Percentiles rank a stretch among this genome's conserved stretches.
Evolutionary conservation across 2,329 filamentous ascomycete genomes (phyloP).

Genomic region (Hypoxylon sp.): DNA sequence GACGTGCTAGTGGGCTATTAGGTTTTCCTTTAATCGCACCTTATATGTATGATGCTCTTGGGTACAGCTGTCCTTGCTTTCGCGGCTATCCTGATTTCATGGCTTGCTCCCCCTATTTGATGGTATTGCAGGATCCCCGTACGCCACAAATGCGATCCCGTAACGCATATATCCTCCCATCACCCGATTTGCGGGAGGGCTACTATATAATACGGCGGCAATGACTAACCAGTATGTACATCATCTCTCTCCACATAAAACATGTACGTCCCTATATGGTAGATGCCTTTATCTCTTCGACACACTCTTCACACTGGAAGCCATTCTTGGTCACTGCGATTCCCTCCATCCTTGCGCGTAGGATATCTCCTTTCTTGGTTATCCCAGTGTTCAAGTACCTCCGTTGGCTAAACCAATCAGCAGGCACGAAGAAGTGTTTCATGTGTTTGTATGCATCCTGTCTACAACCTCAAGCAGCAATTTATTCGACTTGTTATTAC

Average conservation of each 20-base stretch:
- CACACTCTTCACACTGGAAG: not conserved
- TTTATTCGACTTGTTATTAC: too few relatives aligned
- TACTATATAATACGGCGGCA: not conserved
- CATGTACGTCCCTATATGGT: not conserved
- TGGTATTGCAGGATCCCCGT: not conserved
- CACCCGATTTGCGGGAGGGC: not conserved
- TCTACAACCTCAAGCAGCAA: not conserved
- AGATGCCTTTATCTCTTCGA: not conserved
- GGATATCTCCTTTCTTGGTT: not conserved
- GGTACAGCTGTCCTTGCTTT: not conserved
- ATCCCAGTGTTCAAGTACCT: not conserved
- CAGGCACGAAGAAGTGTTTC: not conserved
- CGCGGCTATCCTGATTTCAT: not conserved
- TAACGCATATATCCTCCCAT: not conserved
- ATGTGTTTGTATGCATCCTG: not conserved
- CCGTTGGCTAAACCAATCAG: conserved; percentile 4
- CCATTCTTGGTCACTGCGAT: not conserved
- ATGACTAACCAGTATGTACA: not conserved
- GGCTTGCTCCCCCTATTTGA: not conserved
- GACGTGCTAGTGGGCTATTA: not conserved
- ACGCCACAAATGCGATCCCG: not conserved
- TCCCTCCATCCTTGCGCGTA: not conserved
- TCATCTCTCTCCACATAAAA: not conserved
- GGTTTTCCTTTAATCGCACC: not conserved
- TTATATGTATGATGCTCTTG: not conserved